A percentile compares a stretch with the other conserved stretches of the same genome.
phyloP scores from a whole-genome alignment of 495 filamentous ascomycete genomes.

The Niebla homalea region DNA sequence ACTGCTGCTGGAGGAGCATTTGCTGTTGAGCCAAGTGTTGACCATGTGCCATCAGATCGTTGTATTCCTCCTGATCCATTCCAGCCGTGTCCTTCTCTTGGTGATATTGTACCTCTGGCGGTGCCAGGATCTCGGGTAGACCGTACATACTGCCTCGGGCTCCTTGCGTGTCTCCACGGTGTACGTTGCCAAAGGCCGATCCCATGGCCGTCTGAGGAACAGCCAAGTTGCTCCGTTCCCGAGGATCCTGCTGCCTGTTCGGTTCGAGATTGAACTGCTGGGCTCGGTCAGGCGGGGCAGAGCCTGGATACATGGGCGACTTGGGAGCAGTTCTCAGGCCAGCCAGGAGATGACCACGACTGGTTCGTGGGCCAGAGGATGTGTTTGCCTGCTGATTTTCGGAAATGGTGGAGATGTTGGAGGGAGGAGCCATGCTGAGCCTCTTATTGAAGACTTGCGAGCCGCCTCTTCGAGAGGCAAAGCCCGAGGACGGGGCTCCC shows the following conservation, averaged over 20 bases:
- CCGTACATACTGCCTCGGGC: conserved; percentile 43
- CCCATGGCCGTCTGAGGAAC: conserved; percentile 51
- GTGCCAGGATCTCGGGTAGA: conserved; percentile 68
- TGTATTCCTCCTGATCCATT: conserved; percentile 71
- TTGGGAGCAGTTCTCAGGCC: conserved; percentile 88
- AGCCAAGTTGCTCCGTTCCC: conserved; percentile 23
- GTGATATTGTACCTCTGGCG: conserved; percentile 57
- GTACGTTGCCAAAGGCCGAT: conserved; percentile 35
- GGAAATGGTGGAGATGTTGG: conserved; percentile 52
- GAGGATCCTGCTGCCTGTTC: conserved; percentile 11
- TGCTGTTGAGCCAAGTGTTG: conserved; percentile 78
- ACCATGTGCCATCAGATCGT: conserved; percentile 74
- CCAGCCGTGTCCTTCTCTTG: conserved; percentile 49
- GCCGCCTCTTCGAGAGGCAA: conserved; percentile 70
- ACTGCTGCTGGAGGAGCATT: conserved; percentile 61
- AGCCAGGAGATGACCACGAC: conserved; percentile 85
- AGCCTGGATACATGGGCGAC: conserved; percentile 53
- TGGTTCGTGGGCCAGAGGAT: conserved; percentile 71
- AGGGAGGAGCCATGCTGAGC: conserved; percentile 47
- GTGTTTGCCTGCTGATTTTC: conserved; percentile 41
- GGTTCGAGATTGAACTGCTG: conserved; percentile 40
- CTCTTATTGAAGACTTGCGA: conserved; percentile 57
- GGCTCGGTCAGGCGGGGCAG: conserved; percentile 42
- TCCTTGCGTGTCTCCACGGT: conserved; percentile 30
- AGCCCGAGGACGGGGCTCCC: conserved; percentile 61